Evolutionary conservation across 2,329 filamentous ascomycete species (phyloP).

Genomic region (Cladosporium phlei): DNA sequence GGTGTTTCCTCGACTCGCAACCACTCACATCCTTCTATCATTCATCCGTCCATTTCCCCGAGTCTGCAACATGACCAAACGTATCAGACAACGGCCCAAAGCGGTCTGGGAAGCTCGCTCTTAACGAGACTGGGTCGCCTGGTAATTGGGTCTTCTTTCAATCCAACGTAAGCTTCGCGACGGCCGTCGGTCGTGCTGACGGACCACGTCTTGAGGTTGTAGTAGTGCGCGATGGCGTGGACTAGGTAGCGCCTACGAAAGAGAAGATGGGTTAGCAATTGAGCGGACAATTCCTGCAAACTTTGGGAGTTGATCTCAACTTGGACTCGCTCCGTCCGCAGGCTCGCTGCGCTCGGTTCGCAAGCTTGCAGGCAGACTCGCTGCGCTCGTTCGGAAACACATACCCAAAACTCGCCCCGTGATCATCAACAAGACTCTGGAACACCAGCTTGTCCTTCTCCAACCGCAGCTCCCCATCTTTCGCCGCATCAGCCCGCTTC

Average conservation of each 20-base stretch:
- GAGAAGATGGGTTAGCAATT: not conserved
- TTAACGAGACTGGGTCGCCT: constrained; percentile 29
- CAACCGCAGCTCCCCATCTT: constrained; percentile 50
- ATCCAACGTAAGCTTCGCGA: constrained; percentile 77
- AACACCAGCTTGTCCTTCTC: constrained; percentile 69
- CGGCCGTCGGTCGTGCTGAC: constrained; percentile 65
- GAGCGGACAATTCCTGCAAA: constrained; percentile 17
- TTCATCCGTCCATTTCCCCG: too few relatives aligned
- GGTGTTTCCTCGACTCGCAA: too few relatives aligned
- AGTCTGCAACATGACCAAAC: too few relatives aligned
- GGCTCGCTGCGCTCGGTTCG: too few relatives aligned
- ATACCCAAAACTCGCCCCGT: constrained; percentile 75
- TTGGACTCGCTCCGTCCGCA: too few relatives aligned
- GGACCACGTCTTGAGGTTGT: constrained; percentile 79
- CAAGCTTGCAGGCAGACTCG: too few relatives aligned
- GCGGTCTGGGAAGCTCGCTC: constrained; percentile 53
- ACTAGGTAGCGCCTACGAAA: constrained; percentile 77
- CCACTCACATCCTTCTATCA: too few relatives aligned
- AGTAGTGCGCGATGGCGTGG: constrained; percentile 87
- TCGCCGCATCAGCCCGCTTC: constrained; percentile 44
- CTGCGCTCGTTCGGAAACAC: constrained; percentile 35
- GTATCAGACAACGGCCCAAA: constrained; percentile 56
- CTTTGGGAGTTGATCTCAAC: too few relatives aligned
- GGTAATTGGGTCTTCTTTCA: constrained; percentile 48
- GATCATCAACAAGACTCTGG: constrained; percentile 71